Percentiles rank a stretch among this genome's conserved stretches.
phyloP scores from a whole-genome alignment of 2,329 filamentous ascomycete species.

The Fusarium sp. region DNA sequence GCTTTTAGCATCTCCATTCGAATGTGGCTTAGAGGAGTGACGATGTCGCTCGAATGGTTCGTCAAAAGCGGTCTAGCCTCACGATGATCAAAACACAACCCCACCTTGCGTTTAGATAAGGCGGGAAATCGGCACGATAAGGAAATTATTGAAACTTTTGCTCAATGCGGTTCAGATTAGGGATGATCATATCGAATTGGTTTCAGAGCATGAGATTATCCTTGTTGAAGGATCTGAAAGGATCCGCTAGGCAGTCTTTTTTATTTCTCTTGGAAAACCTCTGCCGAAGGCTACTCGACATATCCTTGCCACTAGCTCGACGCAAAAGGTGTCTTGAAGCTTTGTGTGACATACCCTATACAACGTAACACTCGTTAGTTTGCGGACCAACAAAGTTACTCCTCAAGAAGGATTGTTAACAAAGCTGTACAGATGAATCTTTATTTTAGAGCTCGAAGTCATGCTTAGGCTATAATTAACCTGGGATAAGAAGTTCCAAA shows the following conservation, averaged over 20 bases:
- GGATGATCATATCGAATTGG: background rate
- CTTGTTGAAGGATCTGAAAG: background rate
- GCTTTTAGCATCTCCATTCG: background rate
- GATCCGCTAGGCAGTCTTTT: background rate
- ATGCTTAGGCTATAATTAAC: accelerated
- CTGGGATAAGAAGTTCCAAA: accelerated
- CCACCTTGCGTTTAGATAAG: constrained; percentile 8
- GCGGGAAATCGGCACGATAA: background rate
- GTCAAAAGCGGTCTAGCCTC: background rate
- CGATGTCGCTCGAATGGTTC: background rate
- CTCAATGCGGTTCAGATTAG: background rate
- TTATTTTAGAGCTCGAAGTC: background rate
- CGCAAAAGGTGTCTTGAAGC: background rate
- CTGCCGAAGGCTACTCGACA: background rate
- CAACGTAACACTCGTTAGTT: background rate
- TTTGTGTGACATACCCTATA: background rate
- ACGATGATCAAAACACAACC: background rate
- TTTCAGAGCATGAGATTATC: background rate
- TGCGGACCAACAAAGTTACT: background rate
- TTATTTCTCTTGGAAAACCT: background rate
- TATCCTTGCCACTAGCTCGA: background rate
- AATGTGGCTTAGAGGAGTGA: constrained; percentile 13
- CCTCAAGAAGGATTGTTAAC: too few species aligned
- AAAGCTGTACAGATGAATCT: accelerated
- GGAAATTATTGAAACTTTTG: background rate